Conservation (phyloP, 2,329 filamentous ascomycete genomes). For the Leptoxyphium fumago region DNA sequence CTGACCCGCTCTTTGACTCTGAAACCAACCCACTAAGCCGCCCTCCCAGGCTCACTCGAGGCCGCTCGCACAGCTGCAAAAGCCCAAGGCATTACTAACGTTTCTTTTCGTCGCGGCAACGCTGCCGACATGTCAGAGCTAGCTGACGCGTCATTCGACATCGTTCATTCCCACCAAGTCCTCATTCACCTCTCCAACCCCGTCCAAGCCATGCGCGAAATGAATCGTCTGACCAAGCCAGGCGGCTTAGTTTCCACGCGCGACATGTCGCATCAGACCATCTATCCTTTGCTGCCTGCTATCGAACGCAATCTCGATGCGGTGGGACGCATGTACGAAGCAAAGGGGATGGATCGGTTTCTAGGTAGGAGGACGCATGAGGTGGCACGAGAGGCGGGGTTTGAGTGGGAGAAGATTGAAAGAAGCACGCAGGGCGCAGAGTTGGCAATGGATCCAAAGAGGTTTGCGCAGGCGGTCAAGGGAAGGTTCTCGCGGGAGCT, state of each 20-base stretch:
- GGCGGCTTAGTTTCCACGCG: conserved; percentile 37
- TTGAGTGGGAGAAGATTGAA: conserved; percentile 5
- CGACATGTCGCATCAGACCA: conserved; percentile 14
- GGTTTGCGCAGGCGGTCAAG: too few relatives aligned
- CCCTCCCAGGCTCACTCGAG: conserved; percentile 9
- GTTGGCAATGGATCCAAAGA: too few relatives aligned
- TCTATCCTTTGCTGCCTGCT: conserved; percentile 2
- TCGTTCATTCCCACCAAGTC: conserved; percentile 44
- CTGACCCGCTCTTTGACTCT: not conserved
- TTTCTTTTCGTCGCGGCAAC: conserved; percentile 23
- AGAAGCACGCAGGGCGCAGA: not conserved
- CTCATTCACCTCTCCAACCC: conserved; percentile 40
- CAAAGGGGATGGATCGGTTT: too few relatives aligned
- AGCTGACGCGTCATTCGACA: conserved; percentile 36
- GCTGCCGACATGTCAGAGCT: conserved; percentile 26
- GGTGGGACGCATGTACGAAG: too few relatives aligned
- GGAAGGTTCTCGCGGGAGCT: too few relatives aligned
- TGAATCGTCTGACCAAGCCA: conserved; percentile 36
- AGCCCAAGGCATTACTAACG: conserved; percentile 19
- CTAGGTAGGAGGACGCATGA: conserved; percentile 5
- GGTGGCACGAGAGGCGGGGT: conserved; percentile 12
- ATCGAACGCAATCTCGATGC: conserved; percentile 6
- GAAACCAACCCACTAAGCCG: not conserved
- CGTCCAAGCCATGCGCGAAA: conserved; percentile 33
- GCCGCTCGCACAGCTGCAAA: conserved; percentile 16